Evolutionary conservation across 805 yeast genomes (phyloP), one percentile per base, ranked within the genome.

Genomic region (Saccharomycopsis oosterbeekiorum): DNA sequence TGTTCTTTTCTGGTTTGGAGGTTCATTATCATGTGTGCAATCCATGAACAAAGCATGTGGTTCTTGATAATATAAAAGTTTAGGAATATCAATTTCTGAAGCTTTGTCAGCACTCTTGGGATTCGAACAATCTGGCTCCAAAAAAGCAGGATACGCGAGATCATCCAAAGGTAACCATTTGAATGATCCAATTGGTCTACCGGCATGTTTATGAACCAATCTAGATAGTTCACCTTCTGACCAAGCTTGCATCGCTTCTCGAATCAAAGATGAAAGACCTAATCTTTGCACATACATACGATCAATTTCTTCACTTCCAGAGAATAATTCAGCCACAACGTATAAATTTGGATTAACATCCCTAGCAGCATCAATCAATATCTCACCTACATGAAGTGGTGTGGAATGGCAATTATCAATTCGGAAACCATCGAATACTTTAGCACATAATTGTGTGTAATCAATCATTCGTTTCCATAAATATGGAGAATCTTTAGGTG

Each of bases 181-280:
- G 67, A 88, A 85, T 0, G 97, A 90, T 4, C 99, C 99, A 71
- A 93, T 88, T 41, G 98, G 97, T 66, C 90, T 79, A 2, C 99
- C 99, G 41, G 97, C 98, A 71, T 93, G 96, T 68, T 85, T 83
- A 71, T 93, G 97, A 29, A 93, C 87, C 58, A 92, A 78, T 62
- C 93, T 78, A 2, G 97, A 89, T 39, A 93, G 78, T 69, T 93
- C 98, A 43, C 82, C 85, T 12, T 88, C 94, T 12, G 87, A 84
- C 85, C 94, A 86, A 1, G 97, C 94, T 74, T 91, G 97, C 96
- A 94, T 93, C 0, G 98, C 98, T 70, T 93, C 99, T 69, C 99
- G 82, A 60, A 93, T 88, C 66, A 94, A 78, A 3, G 97, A 86
- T 47, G 90, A 87, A 60, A 94, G 86, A 17, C 97, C 97, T 54